phyloP scores from a whole-genome alignment of 2,329 filamentous ascomycete genomes.

The Pseudopithomyces chartarum region DNA sequence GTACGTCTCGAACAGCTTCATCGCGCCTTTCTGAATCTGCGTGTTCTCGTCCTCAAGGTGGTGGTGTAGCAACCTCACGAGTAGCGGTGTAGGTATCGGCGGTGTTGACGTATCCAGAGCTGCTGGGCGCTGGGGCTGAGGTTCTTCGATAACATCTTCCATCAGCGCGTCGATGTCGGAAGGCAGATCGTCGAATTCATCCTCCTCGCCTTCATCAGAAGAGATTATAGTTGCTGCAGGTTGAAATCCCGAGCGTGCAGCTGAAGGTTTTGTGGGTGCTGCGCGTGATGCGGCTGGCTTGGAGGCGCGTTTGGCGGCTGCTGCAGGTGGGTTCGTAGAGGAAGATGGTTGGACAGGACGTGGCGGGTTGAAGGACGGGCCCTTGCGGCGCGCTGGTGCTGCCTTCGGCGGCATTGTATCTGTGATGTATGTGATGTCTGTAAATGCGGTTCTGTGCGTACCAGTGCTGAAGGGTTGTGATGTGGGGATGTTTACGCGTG shows the following conservation, averaged over 20 bases:
- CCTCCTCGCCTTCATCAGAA: conserved; percentile 32
- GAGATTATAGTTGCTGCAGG: conserved; percentile 35
- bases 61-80: conserved; percentile 78
- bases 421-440: no score
- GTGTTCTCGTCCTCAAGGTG: conserved; percentile 65
- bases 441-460: background rate
- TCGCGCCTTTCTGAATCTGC: conserved; percentile 49
- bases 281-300: conserved; percentile 22
- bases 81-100: conserved; percentile 72
- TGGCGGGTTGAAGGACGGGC: conserved; percentile 44
- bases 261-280: conserved; percentile 27
- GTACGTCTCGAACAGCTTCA: conserved; percentile 78
- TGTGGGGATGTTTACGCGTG: background rate
- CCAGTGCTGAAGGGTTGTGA: background rate
- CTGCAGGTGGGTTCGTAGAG: conserved; percentile 16
- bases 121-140: conserved; percentile 13
- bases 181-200: conserved; percentile 28
- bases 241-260: conserved; percentile 25
- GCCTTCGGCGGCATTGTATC: conserved; percentile 33
- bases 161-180: conserved; percentile 36
- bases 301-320: conserved; percentile 26
- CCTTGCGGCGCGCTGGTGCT: conserved; percentile 31
- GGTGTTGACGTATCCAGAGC: conserved; percentile 23
- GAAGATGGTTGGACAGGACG: conserved; percentile 36
- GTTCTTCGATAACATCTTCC: conserved; percentile 23